Percentiles rank a stretch among this genome's conserved stretches.
Evolutionary conservation across 2,329 filamentous ascomycete species (phyloP).

Genomic region (Aspergillus sp.): DNA sequence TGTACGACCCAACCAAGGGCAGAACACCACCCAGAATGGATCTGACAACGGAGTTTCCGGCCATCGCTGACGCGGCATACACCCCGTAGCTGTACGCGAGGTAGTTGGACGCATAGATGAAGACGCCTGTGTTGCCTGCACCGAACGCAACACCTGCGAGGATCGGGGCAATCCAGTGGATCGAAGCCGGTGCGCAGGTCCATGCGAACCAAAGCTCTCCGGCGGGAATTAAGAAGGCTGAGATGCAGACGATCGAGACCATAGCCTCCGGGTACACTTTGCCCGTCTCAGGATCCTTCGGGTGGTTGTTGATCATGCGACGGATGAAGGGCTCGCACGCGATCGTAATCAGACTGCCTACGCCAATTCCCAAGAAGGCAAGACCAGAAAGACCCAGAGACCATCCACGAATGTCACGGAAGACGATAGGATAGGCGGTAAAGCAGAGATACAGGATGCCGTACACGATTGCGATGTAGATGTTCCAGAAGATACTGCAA

Average conservation of each 20-base stretch:
- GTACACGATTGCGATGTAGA: slow-evolving; percentile 74
- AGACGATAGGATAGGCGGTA: slow-evolving; percentile 85
- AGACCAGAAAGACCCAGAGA: slow-evolving; percentile 69
- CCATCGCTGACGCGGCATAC: slow-evolving; percentile 76
- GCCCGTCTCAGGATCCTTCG: slow-evolving; percentile 71
- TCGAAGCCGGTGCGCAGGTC: slow-evolving; percentile 73
- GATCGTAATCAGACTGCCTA: slow-evolving; percentile 55
- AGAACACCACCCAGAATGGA: slow-evolving; percentile 73
- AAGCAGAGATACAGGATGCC: slow-evolving; percentile 87
- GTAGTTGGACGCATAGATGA: slow-evolving; percentile 82
- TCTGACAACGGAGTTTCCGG: slow-evolving; percentile 73
- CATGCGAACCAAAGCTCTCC: slow-evolving; percentile 86
- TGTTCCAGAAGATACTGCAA: slow-evolving; percentile 67
- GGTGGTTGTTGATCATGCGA: slow-evolving; percentile 72
- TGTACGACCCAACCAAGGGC: slow-evolving; percentile 68
- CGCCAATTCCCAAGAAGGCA: slow-evolving; percentile 69
- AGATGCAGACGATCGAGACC: slow-evolving; percentile 75
- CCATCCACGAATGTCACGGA: slow-evolving; percentile 74
- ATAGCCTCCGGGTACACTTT: slow-evolving; percentile 74
- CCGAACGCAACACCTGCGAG: slow-evolving; percentile 78
- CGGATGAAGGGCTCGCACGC: slow-evolving; percentile 66
- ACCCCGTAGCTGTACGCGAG: slow-evolving; percentile 75
- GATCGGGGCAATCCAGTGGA: slow-evolving; percentile 80
- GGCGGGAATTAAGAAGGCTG: slow-evolving; percentile 68
- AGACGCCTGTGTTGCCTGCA: slow-evolving; percentile 70